phyloP scores from a whole-genome alignment of 805 yeast genomes.

The Brettanomyces custersianus region DNA sequence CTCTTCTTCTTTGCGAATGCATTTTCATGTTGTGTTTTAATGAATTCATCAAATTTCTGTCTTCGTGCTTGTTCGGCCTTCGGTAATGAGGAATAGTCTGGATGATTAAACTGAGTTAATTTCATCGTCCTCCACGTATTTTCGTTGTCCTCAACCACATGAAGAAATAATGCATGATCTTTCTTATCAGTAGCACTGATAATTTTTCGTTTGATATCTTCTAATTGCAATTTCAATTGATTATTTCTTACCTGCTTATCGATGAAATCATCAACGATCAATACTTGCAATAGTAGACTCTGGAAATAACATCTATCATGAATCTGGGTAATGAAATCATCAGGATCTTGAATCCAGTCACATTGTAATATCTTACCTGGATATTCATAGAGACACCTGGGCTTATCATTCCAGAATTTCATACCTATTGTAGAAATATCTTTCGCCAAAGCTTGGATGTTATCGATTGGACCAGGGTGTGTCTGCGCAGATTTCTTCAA shows the following conservation, averaged over 20 bases:
- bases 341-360: conserved; percentile 21
- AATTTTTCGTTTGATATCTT: not conserved
- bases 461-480: not conserved
- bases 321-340: conserved; percentile 17
- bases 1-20: conserved; percentile 10
- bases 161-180: conserved; percentile 2
- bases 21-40: conserved; percentile 4
- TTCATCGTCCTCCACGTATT: conserved; percentile 21
- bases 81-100: conserved; percentile 10
- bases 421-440: not conserved
- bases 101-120: conserved; percentile 21
- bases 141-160: conserved; percentile 16
- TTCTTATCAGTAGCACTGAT: not conserved
- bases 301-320: conserved; percentile 9
- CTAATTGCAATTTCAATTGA: too few relatives aligned
- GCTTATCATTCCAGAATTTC: not conserved
- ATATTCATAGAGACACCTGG: not conserved
- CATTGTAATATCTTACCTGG: too few relatives aligned
- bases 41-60: conserved; percentile 17
- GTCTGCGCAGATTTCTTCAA: too few relatives aligned
- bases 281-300: conserved; percentile 16
- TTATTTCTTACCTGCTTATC: too few relatives aligned
- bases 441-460: not conserved
- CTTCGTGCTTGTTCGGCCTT: conserved; percentile 12
- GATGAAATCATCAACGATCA: conserved; percentile 18